Percentiles rank a stretch among this genome's conserved stretches.
Conservation (phyloP, 768 basidiomycete species). For the Coprinopsis cinerea region DNA sequence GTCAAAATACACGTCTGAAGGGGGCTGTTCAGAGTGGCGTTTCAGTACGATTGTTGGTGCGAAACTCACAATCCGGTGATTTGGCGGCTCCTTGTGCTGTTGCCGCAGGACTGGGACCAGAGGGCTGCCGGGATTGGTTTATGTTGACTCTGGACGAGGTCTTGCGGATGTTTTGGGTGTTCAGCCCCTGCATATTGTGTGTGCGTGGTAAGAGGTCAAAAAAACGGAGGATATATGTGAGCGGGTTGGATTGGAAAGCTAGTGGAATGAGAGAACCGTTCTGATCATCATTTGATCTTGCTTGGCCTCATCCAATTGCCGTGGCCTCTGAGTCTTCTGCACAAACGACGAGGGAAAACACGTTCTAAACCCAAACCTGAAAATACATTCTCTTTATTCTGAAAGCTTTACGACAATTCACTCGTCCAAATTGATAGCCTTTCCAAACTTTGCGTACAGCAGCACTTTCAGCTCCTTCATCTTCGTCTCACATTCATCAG, state of each 20-base stretch:
- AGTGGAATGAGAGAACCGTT: background rate
- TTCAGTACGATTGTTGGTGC: too few relatives aligned
- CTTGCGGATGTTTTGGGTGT: background rate
- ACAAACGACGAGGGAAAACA: background rate
- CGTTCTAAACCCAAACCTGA: background rate
- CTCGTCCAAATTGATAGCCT: conserved; percentile 89
- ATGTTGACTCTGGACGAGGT: conserved; percentile 3
- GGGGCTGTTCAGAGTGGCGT: conserved; percentile 10
- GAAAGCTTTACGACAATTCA: conserved; percentile 19
- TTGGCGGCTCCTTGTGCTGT: too few relatives aligned
- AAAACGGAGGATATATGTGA: background rate
- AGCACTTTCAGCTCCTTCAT: conserved; percentile 79
- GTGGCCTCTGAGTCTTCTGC: background rate
- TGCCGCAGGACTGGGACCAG: background rate
- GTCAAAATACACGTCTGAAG: conserved; percentile 92
- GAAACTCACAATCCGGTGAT: conserved; percentile 29
- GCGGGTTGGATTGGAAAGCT: background rate
- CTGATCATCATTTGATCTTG: background rate
- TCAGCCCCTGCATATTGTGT: background rate
- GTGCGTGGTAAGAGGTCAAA: background rate
- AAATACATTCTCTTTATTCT: background rate
- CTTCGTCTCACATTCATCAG: conserved; percentile 60
- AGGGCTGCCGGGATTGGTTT: background rate
- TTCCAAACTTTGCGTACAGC: conserved; percentile 89
- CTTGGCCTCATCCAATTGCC: background rate